Conservation (phyloP, 2,329 filamentous ascomycete genomes). For the Ploettnerulaceae sp. region DNA sequence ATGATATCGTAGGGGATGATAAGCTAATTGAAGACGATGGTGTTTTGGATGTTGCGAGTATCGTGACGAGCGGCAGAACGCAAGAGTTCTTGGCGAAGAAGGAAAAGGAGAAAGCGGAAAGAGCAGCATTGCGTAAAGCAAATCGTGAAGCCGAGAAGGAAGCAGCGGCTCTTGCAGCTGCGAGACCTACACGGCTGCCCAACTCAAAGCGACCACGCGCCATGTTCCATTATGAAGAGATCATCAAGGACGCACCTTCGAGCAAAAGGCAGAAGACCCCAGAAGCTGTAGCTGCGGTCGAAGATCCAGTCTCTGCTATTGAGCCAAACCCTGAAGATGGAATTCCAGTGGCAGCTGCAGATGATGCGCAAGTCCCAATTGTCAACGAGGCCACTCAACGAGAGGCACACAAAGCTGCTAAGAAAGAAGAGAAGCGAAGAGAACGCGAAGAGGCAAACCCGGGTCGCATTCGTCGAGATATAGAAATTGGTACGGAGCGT, state of each 20-base stretch:
- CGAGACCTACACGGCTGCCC: constrained; percentile 57
- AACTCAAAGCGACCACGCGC: constrained; percentile 68
- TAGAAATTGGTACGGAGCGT: constrained; percentile 73
- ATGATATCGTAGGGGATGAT: constrained; percentile 38
- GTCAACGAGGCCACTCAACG: constrained; percentile 24
- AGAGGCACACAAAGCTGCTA: constrained; percentile 29
- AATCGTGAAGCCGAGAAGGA: constrained; percentile 52
- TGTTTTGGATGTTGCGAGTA: constrained; percentile 77
- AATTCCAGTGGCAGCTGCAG: constrained; percentile 9
- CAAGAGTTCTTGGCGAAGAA: constrained; percentile 79
- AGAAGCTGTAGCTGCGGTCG: constrained; percentile 20
- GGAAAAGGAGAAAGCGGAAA: constrained; percentile 72
- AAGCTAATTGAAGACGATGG: constrained; percentile 57
- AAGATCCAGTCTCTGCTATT: constrained; percentile 11
- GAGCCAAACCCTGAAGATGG: constrained; percentile 17
- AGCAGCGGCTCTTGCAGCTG: constrained; percentile 43
- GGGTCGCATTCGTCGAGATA: constrained; percentile 58
- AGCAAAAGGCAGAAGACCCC: constrained; percentile 38
- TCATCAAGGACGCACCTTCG: constrained; percentile 41
- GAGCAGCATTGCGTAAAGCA: constrained; percentile 55
- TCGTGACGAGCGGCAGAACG: constrained; percentile 76
- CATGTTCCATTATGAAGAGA: constrained; percentile 69
- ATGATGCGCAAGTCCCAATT: constrained; percentile 13
- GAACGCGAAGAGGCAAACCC: constrained; percentile 35
- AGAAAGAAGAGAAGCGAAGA: constrained; percentile 31